A percentile compares a stretch with the other conserved stretches of the same genome.
Evolutionary conservation across 2,329 filamentous ascomycete species (phyloP).

Genomic region (Xylariaceae sp.): DNA sequence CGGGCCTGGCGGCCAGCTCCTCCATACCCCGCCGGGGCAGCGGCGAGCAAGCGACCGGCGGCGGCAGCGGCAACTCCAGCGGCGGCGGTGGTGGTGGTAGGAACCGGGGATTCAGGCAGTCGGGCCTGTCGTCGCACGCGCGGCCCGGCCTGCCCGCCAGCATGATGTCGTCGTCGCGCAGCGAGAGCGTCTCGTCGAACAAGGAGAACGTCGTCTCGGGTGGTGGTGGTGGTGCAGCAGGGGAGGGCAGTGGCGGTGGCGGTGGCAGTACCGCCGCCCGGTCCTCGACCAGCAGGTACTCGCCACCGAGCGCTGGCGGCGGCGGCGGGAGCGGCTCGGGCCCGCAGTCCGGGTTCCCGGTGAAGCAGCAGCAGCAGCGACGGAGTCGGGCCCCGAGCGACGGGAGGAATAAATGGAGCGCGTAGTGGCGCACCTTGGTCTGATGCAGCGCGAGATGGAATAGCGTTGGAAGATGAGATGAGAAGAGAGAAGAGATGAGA

Average conservation of each 20-base stretch:
- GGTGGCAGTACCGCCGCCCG: constrained; percentile 8
- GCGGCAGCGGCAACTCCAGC: too few species aligned
- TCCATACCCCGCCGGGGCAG: constrained; percentile 18
- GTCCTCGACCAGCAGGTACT: constrained; percentile 12
- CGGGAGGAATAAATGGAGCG: constrained; percentile 16
- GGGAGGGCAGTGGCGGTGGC: not conserved
- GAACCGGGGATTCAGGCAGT: constrained; percentile 15
- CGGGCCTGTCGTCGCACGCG: constrained; percentile 14
- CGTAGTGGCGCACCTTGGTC: constrained; percentile 12
- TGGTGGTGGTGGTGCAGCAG: constrained; percentile 5
- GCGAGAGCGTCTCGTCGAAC: constrained; percentile 19
- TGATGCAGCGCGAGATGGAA: too few species aligned
- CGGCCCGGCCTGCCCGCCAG: constrained; percentile 13
- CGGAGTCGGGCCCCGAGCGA: constrained; percentile 19
- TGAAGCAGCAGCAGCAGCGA: constrained; percentile 12
- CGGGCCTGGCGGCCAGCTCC: constrained; percentile 14
- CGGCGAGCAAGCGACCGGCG: constrained; percentile 11
- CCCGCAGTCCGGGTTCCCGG: constrained; percentile 8
- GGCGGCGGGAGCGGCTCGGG: constrained; percentile 2
- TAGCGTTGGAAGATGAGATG: too few species aligned
- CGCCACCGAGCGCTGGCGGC: constrained; percentile 8
- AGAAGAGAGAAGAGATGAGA: too few species aligned
- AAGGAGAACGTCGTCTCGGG: constrained; percentile 18
- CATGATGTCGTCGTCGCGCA: constrained; percentile 10
- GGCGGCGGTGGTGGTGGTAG: constrained; percentile 8